phyloP scores from a whole-genome alignment of 257 asterid genomes.

The Ilex asprella region DNA sequence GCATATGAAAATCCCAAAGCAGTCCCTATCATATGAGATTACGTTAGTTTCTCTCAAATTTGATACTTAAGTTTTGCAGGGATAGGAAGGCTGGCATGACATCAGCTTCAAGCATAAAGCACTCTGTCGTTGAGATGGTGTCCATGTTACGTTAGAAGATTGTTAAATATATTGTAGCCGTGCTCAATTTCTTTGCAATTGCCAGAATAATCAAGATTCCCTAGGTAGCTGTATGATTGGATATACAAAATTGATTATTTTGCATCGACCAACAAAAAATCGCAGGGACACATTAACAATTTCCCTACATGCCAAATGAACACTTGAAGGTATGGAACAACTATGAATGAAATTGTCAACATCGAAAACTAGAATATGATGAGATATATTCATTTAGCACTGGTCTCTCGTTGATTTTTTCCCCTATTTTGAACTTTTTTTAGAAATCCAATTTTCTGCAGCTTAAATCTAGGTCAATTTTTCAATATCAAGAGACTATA shows the following conservation, averaged over 20 bases:
- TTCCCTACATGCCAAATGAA: neutral
- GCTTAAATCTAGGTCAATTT: neutral
- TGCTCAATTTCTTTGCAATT: neutral
- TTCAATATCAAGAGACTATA: slow-evolving; percentile 14
- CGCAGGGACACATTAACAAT: neutral
- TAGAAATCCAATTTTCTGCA: too few relatives aligned
- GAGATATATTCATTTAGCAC: too few relatives aligned
- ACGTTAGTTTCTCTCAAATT: too few relatives aligned
- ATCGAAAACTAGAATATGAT: too few relatives aligned
- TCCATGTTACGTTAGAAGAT: neutral
- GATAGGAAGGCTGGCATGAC: too few relatives aligned
- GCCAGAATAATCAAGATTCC: neutral
- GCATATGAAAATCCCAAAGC: slow-evolving; percentile 87
- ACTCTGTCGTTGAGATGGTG: neutral
- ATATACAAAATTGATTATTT: neutral
- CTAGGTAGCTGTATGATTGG: too few relatives aligned
- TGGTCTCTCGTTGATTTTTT: neutral
- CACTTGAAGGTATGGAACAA: neutral
- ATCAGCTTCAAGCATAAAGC: neutral
- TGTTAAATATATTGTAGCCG: neutral
- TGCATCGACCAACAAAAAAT: neutral
- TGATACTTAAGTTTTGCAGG: neutral
- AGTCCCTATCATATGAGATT: slow-evolving; percentile 34
- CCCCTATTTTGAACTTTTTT: neutral
- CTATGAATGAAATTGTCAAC: too few relatives aligned